These are phyloP conservation scores for Cicer chorassanicum DNA, from an alignment of 306 rosid genomes.

Conservation along the genomic window DNA sequence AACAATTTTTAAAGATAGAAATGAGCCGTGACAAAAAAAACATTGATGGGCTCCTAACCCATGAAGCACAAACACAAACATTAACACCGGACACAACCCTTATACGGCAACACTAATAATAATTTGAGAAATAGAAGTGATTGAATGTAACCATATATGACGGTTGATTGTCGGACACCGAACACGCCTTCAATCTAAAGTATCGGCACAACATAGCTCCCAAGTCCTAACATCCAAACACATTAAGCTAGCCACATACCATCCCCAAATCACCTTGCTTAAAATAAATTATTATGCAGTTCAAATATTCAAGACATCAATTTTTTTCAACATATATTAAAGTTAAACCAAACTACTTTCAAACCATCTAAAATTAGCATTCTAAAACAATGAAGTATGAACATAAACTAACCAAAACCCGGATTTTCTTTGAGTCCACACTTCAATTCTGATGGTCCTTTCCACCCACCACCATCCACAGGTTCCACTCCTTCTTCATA, in stretches of 20 bases:
- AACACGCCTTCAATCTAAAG: too few species aligned
- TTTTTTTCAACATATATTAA: conserved; percentile 21
- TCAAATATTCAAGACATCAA: conserved; percentile 7
- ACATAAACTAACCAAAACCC: conserved; percentile 67
- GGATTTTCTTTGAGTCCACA: conserved; percentile 80
- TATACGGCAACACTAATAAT: too few species aligned
- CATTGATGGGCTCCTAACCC: neutral
- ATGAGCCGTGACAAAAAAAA: neutral
- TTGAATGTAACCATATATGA: too few species aligned
- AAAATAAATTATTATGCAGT: neutral
- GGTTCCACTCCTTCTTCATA: conserved; percentile 55
- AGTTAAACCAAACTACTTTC: neutral
- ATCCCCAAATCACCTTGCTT: neutral
- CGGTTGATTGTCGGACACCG: too few species aligned
- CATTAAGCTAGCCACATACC: neutral
- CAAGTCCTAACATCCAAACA: neutral
- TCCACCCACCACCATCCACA: conserved; percentile 65
- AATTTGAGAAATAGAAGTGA: too few species aligned
- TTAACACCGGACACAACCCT: too few species aligned
- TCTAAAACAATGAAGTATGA: conserved; percentile 1
- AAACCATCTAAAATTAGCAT: conserved; percentile 20
- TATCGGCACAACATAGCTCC: too few species aligned
- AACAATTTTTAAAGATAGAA: conserved; percentile 25
- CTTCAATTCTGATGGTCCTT: conserved; percentile 60
- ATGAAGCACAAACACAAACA: too few species aligned